phyloP scores from a whole-genome alignment of 306 rosid genomes.

The Vachellia pachyceras region DNA sequence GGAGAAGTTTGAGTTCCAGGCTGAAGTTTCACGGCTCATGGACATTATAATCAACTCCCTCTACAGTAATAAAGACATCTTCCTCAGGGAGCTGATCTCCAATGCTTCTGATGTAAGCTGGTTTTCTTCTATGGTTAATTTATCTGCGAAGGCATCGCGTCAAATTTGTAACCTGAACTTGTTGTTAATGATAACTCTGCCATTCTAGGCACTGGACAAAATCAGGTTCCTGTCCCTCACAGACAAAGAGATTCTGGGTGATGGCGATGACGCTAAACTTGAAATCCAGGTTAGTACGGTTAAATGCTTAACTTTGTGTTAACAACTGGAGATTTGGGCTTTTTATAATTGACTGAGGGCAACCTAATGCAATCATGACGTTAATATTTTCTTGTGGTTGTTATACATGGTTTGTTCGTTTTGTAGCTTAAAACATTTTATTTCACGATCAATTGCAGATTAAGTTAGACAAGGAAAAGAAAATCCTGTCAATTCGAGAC shows the following conservation, averaged over 20 bases:
- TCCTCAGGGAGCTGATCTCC: conserved; percentile 97
- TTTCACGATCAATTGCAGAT: conserved; percentile 56
- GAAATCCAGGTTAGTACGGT: conserved; percentile 77
- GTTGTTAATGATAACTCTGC: conserved; percentile 21
- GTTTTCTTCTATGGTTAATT: background rate
- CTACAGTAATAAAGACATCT: conserved; percentile 95
- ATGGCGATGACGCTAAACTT: conserved; percentile 87
- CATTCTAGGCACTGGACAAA: conserved; percentile 84
- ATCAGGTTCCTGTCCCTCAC: conserved; percentile 97
- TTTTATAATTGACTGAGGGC: background rate
- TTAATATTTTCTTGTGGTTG: background rate
- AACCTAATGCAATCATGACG: background rate
- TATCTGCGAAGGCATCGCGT: background rate
- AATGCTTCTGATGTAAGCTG: conserved; percentile 92
- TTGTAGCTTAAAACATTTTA: conserved; percentile 16
- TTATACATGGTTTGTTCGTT: background rate
- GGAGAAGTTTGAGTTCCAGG: conserved; percentile 96
- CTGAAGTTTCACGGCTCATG: conserved; percentile 98
- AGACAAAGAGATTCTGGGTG: conserved; percentile 93
- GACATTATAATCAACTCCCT: conserved; percentile 96
- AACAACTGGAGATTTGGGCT: background rate
- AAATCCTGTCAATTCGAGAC: conserved; percentile 82
- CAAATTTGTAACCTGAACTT: background rate
- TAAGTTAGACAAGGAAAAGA: conserved; percentile 91
- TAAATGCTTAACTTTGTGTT: background rate